Evolutionary conservation across 2,329 filamentous ascomycete species (phyloP).

Genomic region (Pseudocercospora cruenta): DNA sequence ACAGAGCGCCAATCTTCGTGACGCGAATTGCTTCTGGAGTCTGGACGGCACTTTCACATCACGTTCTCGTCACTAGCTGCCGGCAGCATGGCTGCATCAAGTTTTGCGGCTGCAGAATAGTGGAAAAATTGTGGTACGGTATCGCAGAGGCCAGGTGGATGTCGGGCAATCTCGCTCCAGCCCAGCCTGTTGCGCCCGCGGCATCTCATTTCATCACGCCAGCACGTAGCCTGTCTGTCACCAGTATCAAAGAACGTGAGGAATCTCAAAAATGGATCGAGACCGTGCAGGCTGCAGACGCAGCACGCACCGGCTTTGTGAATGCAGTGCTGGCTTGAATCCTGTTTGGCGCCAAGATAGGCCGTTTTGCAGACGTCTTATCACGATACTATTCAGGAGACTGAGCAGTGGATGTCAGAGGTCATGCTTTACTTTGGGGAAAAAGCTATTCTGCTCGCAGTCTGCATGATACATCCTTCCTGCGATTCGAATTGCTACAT

Average conservation of each 20-base stretch:
- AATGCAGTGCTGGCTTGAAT: background rate
- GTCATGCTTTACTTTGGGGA: background rate
- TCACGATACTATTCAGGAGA: background rate
- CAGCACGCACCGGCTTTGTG: background rate
- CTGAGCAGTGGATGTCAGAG: background rate
- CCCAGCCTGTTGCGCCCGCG: background rate
- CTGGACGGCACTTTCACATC: background rate
- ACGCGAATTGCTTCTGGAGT: background rate
- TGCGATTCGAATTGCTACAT: background rate
- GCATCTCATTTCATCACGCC: background rate
- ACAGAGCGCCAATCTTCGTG: background rate
- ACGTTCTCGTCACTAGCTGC: background rate
- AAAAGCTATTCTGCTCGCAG: background rate
- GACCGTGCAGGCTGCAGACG: background rate
- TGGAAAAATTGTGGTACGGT: background rate
- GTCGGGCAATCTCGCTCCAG: background rate
- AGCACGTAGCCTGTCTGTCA: background rate
- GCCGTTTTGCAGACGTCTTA: background rate
- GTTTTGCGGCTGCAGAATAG: background rate
- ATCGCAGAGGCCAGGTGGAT: background rate
- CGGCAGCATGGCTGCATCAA: background rate
- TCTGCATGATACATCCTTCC: background rate
- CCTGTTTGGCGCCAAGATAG: background rate
- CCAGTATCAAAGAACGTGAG: background rate
- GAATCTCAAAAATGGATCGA: background rate